Percentiles rank a stretch among this genome's conserved stretches.
These are phyloP conservation scores for Teunomyces gatunensis DNA, from an alignment of 805 yeast species.

Conservation along the genomic window DNA sequence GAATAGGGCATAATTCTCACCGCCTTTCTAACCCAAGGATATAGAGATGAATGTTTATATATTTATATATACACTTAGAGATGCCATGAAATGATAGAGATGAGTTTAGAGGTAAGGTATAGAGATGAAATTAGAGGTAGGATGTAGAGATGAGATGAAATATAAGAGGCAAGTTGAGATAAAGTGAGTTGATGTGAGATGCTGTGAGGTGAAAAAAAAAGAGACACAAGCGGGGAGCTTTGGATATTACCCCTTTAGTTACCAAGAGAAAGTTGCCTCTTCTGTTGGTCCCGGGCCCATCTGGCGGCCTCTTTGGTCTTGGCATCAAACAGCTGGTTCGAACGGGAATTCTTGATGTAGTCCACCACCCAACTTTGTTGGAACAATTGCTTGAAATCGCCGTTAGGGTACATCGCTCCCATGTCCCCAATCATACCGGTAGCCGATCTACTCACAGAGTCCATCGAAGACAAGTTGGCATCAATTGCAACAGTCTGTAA, in stretches of 20 bases:
- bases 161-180: slow-evolving; percentile 9
- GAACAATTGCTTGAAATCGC: slow-evolving; percentile 66
- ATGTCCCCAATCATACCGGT: slow-evolving; percentile 93
- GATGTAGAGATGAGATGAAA: slow-evolving; percentile 7
- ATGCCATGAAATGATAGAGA: slow-evolving; percentile 7
- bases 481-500: slow-evolving; percentile 60
- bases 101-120: slow-evolving; percentile 9
- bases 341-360: slow-evolving; percentile 70
- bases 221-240: not conserved
- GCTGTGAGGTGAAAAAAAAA: not conserved
- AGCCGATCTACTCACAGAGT: slow-evolving; percentile 74
- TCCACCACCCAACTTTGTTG: slow-evolving; percentile 76
- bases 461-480: slow-evolving; percentile 57
- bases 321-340: slow-evolving; percentile 57
- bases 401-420: slow-evolving; percentile 80
- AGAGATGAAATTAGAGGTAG: slow-evolving; percentile 10
- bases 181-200: slow-evolving; percentile 1
- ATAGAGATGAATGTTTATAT: slow-evolving; percentile 7
- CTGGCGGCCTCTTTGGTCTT: slow-evolving; percentile 87
- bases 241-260: not conserved
- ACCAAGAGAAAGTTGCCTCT: slow-evolving; percentile 30
- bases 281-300: slow-evolving; percentile 93
- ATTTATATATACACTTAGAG: slow-evolving; percentile 3
- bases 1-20: not conserved
- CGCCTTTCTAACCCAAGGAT: not conserved